A percentile compares a stretch with the other conserved stretches of the same genome.
Evolutionary conservation across 768 basidiomycete genomes (phyloP).

Genomic region (Boletus pseudopeckii): DNA sequence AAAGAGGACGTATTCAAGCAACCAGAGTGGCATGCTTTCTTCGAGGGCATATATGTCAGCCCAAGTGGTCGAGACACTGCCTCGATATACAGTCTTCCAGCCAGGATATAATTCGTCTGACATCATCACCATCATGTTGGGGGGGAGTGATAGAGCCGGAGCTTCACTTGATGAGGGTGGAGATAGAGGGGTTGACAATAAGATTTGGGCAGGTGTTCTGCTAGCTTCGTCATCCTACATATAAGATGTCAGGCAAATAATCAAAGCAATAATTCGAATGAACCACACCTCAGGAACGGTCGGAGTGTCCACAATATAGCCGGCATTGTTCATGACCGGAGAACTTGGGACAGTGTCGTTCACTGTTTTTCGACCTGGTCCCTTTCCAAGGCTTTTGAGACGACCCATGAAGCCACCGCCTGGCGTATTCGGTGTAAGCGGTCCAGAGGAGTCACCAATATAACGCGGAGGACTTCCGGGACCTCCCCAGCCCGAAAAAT

Average conservation of each 20-base stretch:
- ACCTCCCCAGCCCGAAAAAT: slow-evolving; percentile 43
- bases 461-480: slow-evolving; percentile 36
- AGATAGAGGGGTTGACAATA: slow-evolving; percentile 53
- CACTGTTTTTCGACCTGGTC: slow-evolving; percentile 34
- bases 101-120: slow-evolving; percentile 76
- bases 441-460: slow-evolving; percentile 29
- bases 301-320: slow-evolving; percentile 12
- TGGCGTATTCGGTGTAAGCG: slow-evolving; percentile 50
- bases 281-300: slow-evolving; percentile 26
- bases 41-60: slow-evolving; percentile 60
- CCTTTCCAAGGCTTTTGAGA: slow-evolving; percentile 71
- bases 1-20: slow-evolving; percentile 79
- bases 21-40: slow-evolving; percentile 80
- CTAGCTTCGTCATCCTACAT: slow-evolving; percentile 26
- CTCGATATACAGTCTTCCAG: slow-evolving; percentile 76
- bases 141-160: slow-evolving; percentile 59
- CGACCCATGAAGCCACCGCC: slow-evolving; percentile 69
- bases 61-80: slow-evolving; percentile 57
- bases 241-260: background rate
- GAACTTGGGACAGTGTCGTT: slow-evolving; percentile 26
- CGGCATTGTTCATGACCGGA: slow-evolving; percentile 16
- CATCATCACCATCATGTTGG: slow-evolving; percentile 65
- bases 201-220: slow-evolving; percentile 51
- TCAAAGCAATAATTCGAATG: background rate
- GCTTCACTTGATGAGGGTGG: slow-evolving; percentile 74